These are phyloP conservation scores for Heliocybe sulcata DNA, from an alignment of 1,284 basidiomycete species.

Conservation along the genomic window DNA sequence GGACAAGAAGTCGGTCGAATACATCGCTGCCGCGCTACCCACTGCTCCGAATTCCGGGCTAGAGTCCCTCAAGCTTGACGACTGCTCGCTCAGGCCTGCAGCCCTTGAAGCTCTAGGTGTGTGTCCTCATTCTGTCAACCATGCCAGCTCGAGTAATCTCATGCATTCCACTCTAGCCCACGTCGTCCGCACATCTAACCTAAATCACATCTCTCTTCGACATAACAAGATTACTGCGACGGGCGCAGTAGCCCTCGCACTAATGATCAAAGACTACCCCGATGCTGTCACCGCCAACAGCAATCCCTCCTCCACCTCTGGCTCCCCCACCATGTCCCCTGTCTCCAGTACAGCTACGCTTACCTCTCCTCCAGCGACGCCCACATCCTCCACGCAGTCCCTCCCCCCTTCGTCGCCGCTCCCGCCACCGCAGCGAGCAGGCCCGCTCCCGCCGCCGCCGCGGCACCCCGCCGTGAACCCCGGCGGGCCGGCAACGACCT, in stretches of 20 bases:
- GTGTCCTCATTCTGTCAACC: conserved; percentile 16
- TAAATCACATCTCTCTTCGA: conserved; percentile 83
- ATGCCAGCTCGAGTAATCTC: not conserved
- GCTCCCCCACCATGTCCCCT: conserved; percentile 5
- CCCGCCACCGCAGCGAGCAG: conserved; percentile 25
- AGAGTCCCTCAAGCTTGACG: conserved; percentile 78
- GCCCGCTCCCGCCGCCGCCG: conserved; percentile 50
- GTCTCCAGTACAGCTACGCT: not conserved
- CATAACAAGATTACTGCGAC: conserved; percentile 79
- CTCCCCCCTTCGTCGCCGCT: conserved; percentile 16
- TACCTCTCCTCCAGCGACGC: conserved; percentile 12
- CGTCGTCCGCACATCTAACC: conserved; percentile 71
- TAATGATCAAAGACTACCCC: conserved; percentile 94
- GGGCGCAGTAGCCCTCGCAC: conserved; percentile 84
- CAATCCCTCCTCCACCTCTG: conserved; percentile 11
- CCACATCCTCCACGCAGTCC: conserved; percentile 10
- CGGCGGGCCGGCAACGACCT: conserved; percentile 55
- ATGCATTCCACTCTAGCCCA: conserved; percentile 43
- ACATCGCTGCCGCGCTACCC: conserved; percentile 66
- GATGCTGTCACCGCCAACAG: conserved; percentile 47
- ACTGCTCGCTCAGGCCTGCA: conserved; percentile 67
- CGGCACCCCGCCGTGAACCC: conserved; percentile 36
- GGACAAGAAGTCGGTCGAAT: conserved; percentile 82
- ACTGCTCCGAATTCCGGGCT: conserved; percentile 50
- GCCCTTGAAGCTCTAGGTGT: conserved; percentile 73